Evolutionary conservation across 768 basidiomycete species (phyloP).

Genomic region (Trametes cinnabarina): DNA sequence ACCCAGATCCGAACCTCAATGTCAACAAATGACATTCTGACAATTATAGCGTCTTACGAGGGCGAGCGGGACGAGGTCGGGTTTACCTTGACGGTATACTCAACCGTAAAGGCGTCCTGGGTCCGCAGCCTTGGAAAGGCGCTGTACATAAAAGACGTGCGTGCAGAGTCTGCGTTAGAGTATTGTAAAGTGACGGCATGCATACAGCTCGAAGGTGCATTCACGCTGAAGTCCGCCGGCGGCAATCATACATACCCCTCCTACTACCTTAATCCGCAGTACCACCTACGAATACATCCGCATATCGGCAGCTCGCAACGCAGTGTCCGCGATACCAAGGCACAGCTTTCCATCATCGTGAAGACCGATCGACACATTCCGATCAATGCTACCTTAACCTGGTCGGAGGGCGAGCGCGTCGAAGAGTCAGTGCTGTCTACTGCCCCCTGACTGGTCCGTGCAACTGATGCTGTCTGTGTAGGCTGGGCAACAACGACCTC

Average conservation of each 20-base stretch:
- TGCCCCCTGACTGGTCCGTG: not conserved
- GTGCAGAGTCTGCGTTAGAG: not conserved
- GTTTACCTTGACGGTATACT: conserved; percentile 66
- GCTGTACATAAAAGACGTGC: conserved; percentile 28
- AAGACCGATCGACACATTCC: conserved; percentile 65
- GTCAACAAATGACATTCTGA: conserved; percentile 36
- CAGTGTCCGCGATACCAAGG: conserved; percentile 30
- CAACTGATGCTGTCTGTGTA: conserved; percentile 22
- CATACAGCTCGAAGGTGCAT: conserved; percentile 54
- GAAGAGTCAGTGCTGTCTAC: conserved; percentile 56
- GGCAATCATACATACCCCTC: conserved; percentile 79
- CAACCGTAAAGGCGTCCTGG: conserved; percentile 35
- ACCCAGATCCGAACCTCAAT: conserved; percentile 1
- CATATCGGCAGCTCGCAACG: not conserved
- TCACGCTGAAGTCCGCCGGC: conserved; percentile 74
- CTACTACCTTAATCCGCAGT: conserved; percentile 91
- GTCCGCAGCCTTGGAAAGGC: conserved; percentile 16
- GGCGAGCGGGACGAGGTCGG: conserved; percentile 58
- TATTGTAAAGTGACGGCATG: not conserved
- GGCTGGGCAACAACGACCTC: conserved; percentile 65
- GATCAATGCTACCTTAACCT: conserved; percentile 68
- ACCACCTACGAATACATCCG: conserved; percentile 59
- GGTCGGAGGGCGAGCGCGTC: conserved; percentile 73
- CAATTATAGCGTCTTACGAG: conserved; percentile 67
- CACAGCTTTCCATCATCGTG: conserved; percentile 43